Conservation (phyloP, 148 eudicot genomes). For the Nepenthes mirabilis region DNA sequence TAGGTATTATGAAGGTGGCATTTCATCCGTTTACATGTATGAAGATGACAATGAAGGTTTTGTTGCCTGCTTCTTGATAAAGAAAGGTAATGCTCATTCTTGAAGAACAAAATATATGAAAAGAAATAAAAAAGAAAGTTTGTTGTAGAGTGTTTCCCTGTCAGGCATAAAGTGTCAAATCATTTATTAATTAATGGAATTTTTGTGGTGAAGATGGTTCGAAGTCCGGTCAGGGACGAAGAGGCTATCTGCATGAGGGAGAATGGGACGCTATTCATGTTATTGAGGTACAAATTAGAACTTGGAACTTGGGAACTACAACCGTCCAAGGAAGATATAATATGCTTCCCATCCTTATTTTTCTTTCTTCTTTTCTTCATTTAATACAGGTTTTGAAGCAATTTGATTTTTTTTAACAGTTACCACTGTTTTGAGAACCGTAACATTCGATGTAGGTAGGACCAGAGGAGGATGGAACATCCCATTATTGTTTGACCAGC, state of each 20-base stretch:
- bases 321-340: not conserved
- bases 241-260: slow-evolving; percentile 93
- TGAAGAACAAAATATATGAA: not conserved
- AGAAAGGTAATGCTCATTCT: slow-evolving; percentile 51
- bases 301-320: not conserved
- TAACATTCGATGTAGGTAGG: slow-evolving; percentile 38
- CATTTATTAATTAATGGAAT: slow-evolving; percentile 11
- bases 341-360: not conserved
- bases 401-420: not conserved
- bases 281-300: slow-evolving; percentile 44
- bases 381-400: not conserved
- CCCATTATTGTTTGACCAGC: slow-evolving; percentile 89
- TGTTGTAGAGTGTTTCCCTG: not conserved
- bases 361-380: not conserved
- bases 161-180: slow-evolving; percentile 1
- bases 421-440: not conserved
- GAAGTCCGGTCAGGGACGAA: slow-evolving; percentile 75
- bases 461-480: slow-evolving; percentile 65
- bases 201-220: slow-evolving; percentile 56
- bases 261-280: slow-evolving; percentile 99
- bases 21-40: slow-evolving; percentile 94
- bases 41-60: slow-evolving; percentile 88
- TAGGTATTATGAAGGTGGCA: slow-evolving; percentile 99
- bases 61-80: slow-evolving; percentile 87
- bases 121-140: not conserved